phyloP scores from a whole-genome alignment of 2,329 filamentous ascomycete species.

The Fusarium citri region DNA sequence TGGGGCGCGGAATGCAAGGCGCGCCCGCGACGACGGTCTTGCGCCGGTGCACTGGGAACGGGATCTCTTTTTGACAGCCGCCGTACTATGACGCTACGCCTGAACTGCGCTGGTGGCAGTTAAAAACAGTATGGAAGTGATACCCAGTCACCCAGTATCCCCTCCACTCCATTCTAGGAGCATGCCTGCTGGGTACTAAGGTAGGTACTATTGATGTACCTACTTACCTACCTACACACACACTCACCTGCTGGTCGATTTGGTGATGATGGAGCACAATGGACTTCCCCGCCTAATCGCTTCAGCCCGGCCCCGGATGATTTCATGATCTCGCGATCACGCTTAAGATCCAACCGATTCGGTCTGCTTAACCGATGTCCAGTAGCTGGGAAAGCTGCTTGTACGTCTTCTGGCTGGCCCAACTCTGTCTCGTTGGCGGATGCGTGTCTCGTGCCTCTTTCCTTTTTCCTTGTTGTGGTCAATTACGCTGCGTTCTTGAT shows the following conservation, averaged over 20 bases:
- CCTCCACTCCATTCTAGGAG: background rate
- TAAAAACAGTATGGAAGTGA: conserved; percentile 6
- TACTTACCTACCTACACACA: background rate
- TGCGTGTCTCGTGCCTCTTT: conserved; percentile 28
- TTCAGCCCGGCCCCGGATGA: conserved; percentile 26
- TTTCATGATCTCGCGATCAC: conserved; percentile 35
- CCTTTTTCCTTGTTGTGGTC: conserved; percentile 22
- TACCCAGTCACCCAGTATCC: conserved; percentile 5
- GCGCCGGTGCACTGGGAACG: conserved; percentile 49
- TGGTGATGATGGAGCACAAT: conserved; percentile 29
- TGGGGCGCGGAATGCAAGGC: conserved; percentile 45
- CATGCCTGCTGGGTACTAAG: background rate
- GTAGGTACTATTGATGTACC: no score
- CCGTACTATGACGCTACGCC: conserved; percentile 43
- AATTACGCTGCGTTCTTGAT: conserved; percentile 24
- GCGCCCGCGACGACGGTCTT: conserved; percentile 34
- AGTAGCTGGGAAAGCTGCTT: conserved; percentile 11
- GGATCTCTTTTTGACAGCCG: conserved; percentile 48
- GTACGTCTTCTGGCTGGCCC: conserved; percentile 7
- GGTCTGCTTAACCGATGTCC: conserved; percentile 13
- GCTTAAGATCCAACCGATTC: conserved; percentile 32
- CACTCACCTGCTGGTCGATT: background rate
- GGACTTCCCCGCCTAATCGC: conserved; percentile 32
- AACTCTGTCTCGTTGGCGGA: conserved; percentile 15
- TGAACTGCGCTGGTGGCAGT: conserved; percentile 40